Evolutionary conservation across 192 early-diverging fungal species (phyloP), one percentile per base, ranked within the genome.

Genomic region (Pilobolus umbonatus): DNA sequence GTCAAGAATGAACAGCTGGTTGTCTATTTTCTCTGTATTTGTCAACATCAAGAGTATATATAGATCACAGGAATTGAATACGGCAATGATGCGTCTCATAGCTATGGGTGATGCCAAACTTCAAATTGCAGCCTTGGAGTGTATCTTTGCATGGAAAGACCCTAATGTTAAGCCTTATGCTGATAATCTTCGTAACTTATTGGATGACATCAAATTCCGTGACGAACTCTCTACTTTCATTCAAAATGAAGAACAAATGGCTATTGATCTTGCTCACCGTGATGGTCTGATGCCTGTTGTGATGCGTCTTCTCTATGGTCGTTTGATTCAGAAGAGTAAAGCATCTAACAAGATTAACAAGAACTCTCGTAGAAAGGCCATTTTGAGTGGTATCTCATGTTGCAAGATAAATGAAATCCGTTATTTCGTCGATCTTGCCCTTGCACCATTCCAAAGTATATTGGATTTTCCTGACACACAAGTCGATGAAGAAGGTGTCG

Each of bases 201-300:
- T 89, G 5, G 86, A 93, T 39, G 95, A 97, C 24, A 75, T 76
- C 45, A 88, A 85, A 57, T 97, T 96, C 81, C 87, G 96, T n/a
- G 95, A 98, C 61, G 84, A 86, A 58, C 76, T 98, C 21, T 75
- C 88, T 25, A 85, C 82, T 1, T 83, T 96, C 38, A 75, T 88
- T 44, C 64, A 95, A 31, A 81, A 82, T 12, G 72, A 79, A 14
- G 72, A 80, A 12, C 82, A 78, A 57, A 69, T 67, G 4, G 74
- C 75, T 0, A 78, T 93, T 48, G 82, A 88, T 55, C 61, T 73
- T 5, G 67, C 77, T 36, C 84, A 95, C 65, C 83, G 88, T 30
- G 75, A 75, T 15, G 79, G 81, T 17, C 57, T 94, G 14, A 81
- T 95, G 76, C 81, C 86, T 3, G 69, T 93, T 19, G 62, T 95